Conservation (phyloP, 2,329 filamentous ascomycete genomes). For the Tolypocladium ophioglossoides region DNA sequence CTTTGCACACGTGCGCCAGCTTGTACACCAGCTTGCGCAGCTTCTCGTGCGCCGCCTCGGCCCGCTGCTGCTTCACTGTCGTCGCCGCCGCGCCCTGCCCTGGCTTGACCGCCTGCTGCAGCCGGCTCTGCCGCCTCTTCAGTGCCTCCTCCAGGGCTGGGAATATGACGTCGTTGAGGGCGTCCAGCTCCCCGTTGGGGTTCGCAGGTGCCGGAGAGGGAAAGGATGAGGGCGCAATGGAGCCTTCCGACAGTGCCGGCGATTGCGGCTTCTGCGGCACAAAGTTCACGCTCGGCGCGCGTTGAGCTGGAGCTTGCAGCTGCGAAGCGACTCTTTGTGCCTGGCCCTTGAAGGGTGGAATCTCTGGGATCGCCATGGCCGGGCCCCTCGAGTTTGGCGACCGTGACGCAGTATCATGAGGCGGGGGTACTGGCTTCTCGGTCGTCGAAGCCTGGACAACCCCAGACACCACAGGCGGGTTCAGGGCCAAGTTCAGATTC, state of each 20-base stretch:
- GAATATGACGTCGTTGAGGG: slow-evolving; percentile 82
- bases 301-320: slow-evolving; percentile 13
- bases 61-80: slow-evolving; percentile 56
- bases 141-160: slow-evolving; percentile 87
- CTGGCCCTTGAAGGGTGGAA: slow-evolving; percentile 41
- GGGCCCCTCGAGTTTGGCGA: slow-evolving; percentile 27
- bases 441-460: not conserved
- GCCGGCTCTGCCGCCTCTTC: slow-evolving; percentile 59
- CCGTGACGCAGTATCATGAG: slow-evolving; percentile 21
- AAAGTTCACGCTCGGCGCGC: slow-evolving; percentile 5
- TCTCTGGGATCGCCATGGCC: slow-evolving; percentile 39
- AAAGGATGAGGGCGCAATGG: slow-evolving; percentile 35
- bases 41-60: slow-evolving; percentile 67
- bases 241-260: slow-evolving; percentile 18
- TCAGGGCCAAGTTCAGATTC: slow-evolving; percentile 28
- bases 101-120: slow-evolving; percentile 40
- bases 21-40: slow-evolving; percentile 74
- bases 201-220: slow-evolving; percentile 46
- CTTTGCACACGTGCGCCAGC: slow-evolving; percentile 70
- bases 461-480: slow-evolving; percentile 8
- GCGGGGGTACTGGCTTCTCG: slow-evolving; percentile 19
- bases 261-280: slow-evolving; percentile 18
- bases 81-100: slow-evolving; percentile 25
- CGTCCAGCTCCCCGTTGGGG: slow-evolving; percentile 64
- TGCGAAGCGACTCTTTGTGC: slow-evolving; percentile 18